Evolutionary conservation across 2,329 filamentous ascomycete species (phyloP).

Genomic region (Parastagonospora avenae): DNA sequence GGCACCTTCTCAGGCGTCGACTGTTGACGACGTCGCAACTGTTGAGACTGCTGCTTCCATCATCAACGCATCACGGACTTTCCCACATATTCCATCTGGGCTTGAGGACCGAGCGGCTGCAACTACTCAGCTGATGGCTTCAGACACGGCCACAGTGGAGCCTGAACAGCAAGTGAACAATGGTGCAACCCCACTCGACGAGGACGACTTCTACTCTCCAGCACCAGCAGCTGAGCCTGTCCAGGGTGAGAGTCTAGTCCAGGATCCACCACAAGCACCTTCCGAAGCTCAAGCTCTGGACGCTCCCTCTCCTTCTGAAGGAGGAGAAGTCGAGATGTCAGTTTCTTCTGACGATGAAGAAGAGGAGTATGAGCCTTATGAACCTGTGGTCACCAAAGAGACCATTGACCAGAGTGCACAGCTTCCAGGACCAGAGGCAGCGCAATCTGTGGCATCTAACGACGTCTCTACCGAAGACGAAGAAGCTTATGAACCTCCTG

Average conservation of each 20-base stretch:
- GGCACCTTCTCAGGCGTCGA: not conserved
- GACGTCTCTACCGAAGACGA: slow-evolving; percentile 33
- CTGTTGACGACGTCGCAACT: not conserved
- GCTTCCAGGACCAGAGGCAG: slow-evolving; percentile 2
- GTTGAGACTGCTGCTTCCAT: not conserved
- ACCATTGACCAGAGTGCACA: slow-evolving; percentile 7
- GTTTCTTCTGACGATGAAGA: slow-evolving; percentile 33
- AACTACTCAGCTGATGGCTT: not conserved
- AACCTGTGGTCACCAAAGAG: slow-evolving; percentile 12
- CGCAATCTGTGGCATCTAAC: slow-evolving; percentile 13
- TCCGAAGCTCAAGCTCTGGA: not conserved
- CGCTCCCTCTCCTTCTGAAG: slow-evolving; percentile 31
- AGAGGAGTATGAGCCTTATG: slow-evolving; percentile 43
- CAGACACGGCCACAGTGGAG: not conserved
- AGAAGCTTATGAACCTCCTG: slow-evolving; percentile 40
- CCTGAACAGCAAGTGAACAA: slow-evolving; percentile 3
- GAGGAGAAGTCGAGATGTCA: slow-evolving; percentile 44
- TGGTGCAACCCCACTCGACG: slow-evolving; percentile 29
- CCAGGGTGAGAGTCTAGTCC: not conserved
- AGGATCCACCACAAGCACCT: slow-evolving; percentile 6
- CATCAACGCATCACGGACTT: not conserved
- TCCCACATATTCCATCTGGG: not conserved
- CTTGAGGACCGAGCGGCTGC: not conserved
- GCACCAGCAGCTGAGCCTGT: slow-evolving; percentile 16
- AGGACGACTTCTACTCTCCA: slow-evolving; percentile 46